These are phyloP conservation scores for Verticillium tricorpus DNA, from an alignment of 2,329 filamentous ascomycete genomes.

Conservation along the genomic window DNA sequence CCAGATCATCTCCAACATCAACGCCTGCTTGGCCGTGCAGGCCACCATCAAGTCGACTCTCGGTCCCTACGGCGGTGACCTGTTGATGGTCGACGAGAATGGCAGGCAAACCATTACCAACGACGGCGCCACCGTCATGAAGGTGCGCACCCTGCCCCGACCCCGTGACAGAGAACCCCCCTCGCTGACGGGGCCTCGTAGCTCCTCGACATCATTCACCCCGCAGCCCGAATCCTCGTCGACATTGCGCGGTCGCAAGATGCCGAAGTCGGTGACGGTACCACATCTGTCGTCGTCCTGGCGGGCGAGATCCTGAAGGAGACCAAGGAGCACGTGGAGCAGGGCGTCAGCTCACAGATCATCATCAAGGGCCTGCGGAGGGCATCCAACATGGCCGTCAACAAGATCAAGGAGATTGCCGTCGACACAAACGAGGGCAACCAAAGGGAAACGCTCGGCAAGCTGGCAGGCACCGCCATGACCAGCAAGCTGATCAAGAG, in stretches of 20 bases:
- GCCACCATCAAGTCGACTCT: constrained; percentile 93
- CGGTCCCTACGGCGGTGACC: constrained; percentile 92
- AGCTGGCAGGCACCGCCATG: constrained; percentile 94
- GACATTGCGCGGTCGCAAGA: constrained; percentile 99
- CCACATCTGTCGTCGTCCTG: constrained; percentile 92
- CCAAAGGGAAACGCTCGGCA: constrained; percentile 80
- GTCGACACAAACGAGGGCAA: constrained; percentile 78
- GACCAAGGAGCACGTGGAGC: constrained; percentile 91
- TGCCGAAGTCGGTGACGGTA: constrained; percentile 96
- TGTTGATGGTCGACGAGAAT: constrained; percentile 93
- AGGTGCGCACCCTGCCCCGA: constrained; percentile 47
- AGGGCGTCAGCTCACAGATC: constrained; percentile 93
- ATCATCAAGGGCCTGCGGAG: constrained; percentile 95
- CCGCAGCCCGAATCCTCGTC: constrained; percentile 92
- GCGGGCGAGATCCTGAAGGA: constrained; percentile 98
- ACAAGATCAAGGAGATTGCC: constrained; percentile 98
- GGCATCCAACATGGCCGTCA: constrained; percentile 85
- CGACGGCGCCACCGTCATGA: constrained; percentile 98
- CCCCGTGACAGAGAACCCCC: constrained; percentile 2
- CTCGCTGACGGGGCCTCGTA: constrained; percentile 26
- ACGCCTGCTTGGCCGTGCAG: constrained; percentile 94
- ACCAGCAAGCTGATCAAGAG: constrained; percentile 99
- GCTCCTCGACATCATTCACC: constrained; percentile 98
- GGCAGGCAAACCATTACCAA: constrained; percentile 97
- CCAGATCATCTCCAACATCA: constrained; percentile 97